A percentile compares a stretch with the other conserved stretches of the same genome.
Conservation (phyloP, 129 eudicot genomes). For the Saposhnikovia divaricata region DNA sequence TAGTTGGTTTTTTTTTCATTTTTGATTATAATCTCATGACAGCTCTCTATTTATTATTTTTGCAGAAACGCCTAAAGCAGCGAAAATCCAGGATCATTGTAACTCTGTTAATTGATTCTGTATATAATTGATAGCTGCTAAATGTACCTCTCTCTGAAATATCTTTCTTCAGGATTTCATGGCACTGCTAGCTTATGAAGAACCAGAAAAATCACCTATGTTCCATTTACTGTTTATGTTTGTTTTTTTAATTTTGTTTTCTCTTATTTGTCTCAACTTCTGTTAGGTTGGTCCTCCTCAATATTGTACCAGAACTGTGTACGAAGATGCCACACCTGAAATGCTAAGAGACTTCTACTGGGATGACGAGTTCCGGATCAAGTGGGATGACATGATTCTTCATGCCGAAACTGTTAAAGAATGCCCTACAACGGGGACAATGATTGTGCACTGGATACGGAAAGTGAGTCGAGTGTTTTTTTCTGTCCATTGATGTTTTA, state of each 20-base stretch:
- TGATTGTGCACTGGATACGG: conserved; percentile 89
- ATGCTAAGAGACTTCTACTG: conserved; percentile 80
- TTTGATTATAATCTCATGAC: too few species aligned
- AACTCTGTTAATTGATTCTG: too few species aligned
- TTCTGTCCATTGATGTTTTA: not conserved
- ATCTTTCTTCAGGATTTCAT: too few species aligned
- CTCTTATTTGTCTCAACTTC: conserved; percentile 3
- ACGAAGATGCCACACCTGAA: conserved; percentile 91
- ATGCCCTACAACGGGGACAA: conserved; percentile 61
- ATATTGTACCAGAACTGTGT: conserved; percentile 76
- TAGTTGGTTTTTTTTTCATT: too few species aligned
- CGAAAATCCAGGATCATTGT: too few species aligned
- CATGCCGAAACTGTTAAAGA: conserved; percentile 54
- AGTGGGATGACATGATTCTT: conserved; percentile 89
- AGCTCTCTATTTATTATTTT: too few species aligned
- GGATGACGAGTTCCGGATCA: conserved; percentile 80
- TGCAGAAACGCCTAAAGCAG: too few species aligned
- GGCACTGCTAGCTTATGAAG: too few species aligned
- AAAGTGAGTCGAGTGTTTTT: conserved; percentile 39
- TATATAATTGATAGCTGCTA: too few species aligned
- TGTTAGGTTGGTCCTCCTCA: conserved; percentile 81
- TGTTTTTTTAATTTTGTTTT: not conserved
- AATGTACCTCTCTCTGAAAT: too few species aligned
- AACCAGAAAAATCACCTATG: too few species aligned
- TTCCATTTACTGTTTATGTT: too few species aligned